Evolutionary conservation across 2,329 filamentous ascomycete species (phyloP).

Genomic region (Beauveria medogensis): DNA sequence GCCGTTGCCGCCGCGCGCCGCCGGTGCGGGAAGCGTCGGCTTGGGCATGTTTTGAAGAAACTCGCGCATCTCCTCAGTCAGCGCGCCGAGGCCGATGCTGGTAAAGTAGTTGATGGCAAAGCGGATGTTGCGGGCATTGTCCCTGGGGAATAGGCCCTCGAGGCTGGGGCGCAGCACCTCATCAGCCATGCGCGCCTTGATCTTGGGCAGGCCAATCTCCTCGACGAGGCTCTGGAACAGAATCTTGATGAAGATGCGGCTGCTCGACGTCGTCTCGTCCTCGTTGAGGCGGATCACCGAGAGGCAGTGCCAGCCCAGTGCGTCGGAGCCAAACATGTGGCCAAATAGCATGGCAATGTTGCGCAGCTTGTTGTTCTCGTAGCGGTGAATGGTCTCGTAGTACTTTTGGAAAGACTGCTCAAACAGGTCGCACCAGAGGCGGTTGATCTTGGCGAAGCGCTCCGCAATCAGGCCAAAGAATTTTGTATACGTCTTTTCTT

Average conservation of each 20-base stretch:
- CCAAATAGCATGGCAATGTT: constrained; percentile 96
- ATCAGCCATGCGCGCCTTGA: constrained; percentile 70
- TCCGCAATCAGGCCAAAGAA: constrained; percentile 95
- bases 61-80: constrained; percentile 94
- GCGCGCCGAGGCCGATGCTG: constrained; percentile 86
- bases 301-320: constrained; percentile 86
- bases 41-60: constrained; percentile 84
- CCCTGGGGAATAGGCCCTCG: constrained; percentile 79
- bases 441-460: constrained; percentile 90
- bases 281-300: constrained; percentile 84
- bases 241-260: constrained; percentile 97
- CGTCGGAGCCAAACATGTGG: constrained; percentile 79
- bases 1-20: constrained; percentile 24
- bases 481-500: constrained; percentile 95
- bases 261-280: constrained; percentile 92
- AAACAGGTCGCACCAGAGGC: constrained; percentile 88
- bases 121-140: constrained; percentile 81
- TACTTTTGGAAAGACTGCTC: constrained; percentile 86
- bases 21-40: constrained; percentile 63
- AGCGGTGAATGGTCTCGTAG: constrained; percentile 95
- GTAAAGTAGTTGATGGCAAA: constrained; percentile 99
- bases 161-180: constrained; percentile 71
- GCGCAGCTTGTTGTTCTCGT: constrained; percentile 88
- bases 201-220: constrained; percentile 72
- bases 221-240: constrained; percentile 88